A percentile compares a stretch with the other conserved stretches of the same genome.
These are phyloP conservation scores for Hypoxylon sp. DNA, from an alignment of 2,329 filamentous ascomycete species.

Conservation along the genomic window DNA sequence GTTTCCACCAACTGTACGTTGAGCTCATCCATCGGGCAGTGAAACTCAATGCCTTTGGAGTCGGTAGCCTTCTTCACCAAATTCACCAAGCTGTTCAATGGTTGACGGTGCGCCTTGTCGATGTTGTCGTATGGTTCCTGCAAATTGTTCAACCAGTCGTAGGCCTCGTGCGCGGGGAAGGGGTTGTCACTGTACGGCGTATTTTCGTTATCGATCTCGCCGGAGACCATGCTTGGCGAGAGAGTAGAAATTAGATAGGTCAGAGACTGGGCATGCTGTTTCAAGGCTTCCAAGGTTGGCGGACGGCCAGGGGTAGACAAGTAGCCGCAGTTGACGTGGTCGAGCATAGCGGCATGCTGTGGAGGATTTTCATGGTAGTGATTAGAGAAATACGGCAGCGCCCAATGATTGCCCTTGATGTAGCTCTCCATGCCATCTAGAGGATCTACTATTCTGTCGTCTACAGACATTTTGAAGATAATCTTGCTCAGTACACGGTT, in stretches of 20 bases:
- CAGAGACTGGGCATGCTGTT: constrained; percentile 68
- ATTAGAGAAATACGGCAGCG: constrained; percentile 53
- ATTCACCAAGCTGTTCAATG: constrained; percentile 58
- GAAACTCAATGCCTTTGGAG: constrained; percentile 51
- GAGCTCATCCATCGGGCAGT: constrained; percentile 55
- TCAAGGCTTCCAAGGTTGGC: constrained; percentile 65
- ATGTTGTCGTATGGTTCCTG: constrained; percentile 57
- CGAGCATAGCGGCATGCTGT: constrained; percentile 46
- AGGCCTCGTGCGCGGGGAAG: constrained; percentile 58
- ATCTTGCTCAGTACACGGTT: constrained; percentile 8
- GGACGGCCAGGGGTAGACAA: constrained; percentile 60
- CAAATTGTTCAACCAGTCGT: constrained; percentile 66
- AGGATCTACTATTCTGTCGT: constrained; percentile 29
- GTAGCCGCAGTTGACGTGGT: constrained; percentile 66
- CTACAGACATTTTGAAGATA: constrained; percentile 18
- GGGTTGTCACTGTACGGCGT: background rate
- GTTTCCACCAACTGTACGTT: constrained; percentile 33
- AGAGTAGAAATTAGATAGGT: constrained; percentile 60
- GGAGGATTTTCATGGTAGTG: constrained; percentile 49
- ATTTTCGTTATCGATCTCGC: constrained; percentile 45
- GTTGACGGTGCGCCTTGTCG: constrained; percentile 57
- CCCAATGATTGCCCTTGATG: constrained; percentile 51
- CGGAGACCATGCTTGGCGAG: constrained; percentile 49
- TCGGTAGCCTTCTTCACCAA: constrained; percentile 55
- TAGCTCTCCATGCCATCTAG: constrained; percentile 48